Evolutionary conservation across 805 yeast species (phyloP), one percentile per base, ranked within the genome.

Genomic region (Jamesozyma hellenica): DNA sequence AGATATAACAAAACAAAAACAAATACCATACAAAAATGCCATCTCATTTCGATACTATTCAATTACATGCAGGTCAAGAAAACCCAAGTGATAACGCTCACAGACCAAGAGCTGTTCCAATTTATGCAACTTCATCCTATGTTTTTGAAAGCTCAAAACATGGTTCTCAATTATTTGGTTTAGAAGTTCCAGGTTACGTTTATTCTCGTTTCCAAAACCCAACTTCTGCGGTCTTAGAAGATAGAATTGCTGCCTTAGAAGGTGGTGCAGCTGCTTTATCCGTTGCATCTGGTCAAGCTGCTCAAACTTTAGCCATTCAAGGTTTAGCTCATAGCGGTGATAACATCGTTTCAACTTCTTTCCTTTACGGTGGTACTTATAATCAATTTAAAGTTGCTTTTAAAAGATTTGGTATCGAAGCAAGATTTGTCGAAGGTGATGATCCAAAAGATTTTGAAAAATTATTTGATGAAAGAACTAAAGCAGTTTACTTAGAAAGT

Each of bases 281-380:
- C 6, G 80, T 82, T 19, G 64, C 94, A 17, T 87, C 96, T n/a
- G 98, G 98, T 46, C 96, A 88, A 66, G 90, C 96, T 40, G 96
- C 97, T 21, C 96, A 88, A 62, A 76, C 86, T 49, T 58, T 82
- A 43, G 94, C 96, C 16, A 69, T 87, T 59, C 72, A 83, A 28
- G 85, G 85, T 41, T 71, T 87, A 51, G 94, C 95, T 29, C 86
- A 82, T 50, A 62, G 75, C 41, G 97, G 97, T 52, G 95, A 86
- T 59, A 92, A 92, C 67, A 74, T 90, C 50, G 75, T 90, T 40
- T 79, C 95, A 25, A 80, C 96, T 18, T 75, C 94, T 6, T 85
- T 60, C 68, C 69, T 90, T 46, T 90, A 92, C 60, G 98, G 98
- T 50, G 98, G 98, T 55, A 88, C 96, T 42, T 87, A 81, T 68